Base-by-base conservation (phyloP, 1,284 basidiomycete genomes). In the Schizophyllum amplum region DNA sequence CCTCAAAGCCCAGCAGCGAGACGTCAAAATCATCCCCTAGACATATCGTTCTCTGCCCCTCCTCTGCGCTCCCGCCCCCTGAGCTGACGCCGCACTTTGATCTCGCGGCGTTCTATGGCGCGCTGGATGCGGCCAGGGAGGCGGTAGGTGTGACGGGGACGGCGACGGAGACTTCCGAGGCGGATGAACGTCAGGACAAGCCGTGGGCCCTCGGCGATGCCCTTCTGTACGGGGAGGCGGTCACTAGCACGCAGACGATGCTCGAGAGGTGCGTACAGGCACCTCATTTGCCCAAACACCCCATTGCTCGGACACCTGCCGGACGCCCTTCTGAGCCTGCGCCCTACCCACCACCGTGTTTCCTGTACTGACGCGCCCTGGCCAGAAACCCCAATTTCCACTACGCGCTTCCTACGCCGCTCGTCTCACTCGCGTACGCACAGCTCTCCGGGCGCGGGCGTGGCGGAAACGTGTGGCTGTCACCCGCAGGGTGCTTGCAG, bases 191-290 rank as follows among this genome's bases (percentile, higher is more conserved):
- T n/a, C n/a, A 60, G 4, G 63, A 71, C 51, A 62, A 66, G 22
- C 59, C 64, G 5, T 84, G 83, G 80, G 77, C 79, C 2, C 69
- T 88, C 11, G 95, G 95, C 0, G 89, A 93, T 57, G 78, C 84
- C 17, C 67, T 98, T 42, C 66, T 95, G 21, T 98, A 98, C 64
- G 89, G 88, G 23, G 92, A 98, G 71, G 85, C 86, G 0, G 89
- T 98, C 5, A 94, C 93, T 0, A 95, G 92, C 63, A 99, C 96
- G 0, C 96, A 99, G 71, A 96, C 94, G 0, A 83, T 98, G 82
- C 78, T 98, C 1, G 94, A 98, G 67, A 90, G 86, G 94, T 92
- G 61, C 72, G 87, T 74, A 6, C 17, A 21, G 17, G 48, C 27
- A 55, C 21, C 27, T 46, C 46, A 24, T n/a, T 48, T 24, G 24